phyloP scores from a whole-genome alignment of 768 basidiomycete species.

The Leccinum broughii region DNA sequence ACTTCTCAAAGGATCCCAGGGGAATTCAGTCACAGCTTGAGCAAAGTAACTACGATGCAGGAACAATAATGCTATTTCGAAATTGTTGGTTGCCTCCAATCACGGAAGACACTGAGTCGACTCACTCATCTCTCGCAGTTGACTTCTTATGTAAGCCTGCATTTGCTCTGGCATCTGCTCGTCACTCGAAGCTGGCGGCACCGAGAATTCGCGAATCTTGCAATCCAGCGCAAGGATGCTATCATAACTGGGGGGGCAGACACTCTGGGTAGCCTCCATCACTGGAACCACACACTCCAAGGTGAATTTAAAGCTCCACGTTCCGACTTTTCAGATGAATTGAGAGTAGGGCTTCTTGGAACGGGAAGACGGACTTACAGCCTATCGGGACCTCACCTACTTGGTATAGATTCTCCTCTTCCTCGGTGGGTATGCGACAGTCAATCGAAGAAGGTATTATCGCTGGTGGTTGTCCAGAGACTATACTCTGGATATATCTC shows the following conservation, averaged over 20 bases:
- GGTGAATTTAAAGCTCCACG: constrained; percentile 46
- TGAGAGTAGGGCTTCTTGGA: neutral
- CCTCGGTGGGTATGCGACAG: constrained; percentile 45
- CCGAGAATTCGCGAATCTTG: constrained; percentile 44
- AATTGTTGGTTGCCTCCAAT: constrained; percentile 2
- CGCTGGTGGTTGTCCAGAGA: constrained; percentile 50
- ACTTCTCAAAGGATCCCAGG: constrained; percentile 52
- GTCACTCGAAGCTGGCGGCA: constrained; percentile 19
- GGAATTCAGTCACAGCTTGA: constrained; percentile 51
- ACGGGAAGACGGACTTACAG: constrained; percentile 37
- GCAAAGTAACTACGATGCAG: constrained; percentile 60
- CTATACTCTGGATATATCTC: constrained; percentile 34
- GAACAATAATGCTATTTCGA: constrained; percentile 47
- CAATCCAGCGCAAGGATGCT: constrained; percentile 49
- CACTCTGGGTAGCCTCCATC: constrained; percentile 40
- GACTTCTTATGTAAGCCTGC: constrained; percentile 42
- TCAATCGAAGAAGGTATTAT: constrained; percentile 45
- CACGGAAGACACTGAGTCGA: neutral
- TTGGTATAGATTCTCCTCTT: constrained; percentile 47
- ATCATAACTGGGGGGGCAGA: constrained; percentile 47
- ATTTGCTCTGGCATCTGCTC: constrained; percentile 42
- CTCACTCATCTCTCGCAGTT: constrained; percentile 48
- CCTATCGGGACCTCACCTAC: constrained; percentile 44
- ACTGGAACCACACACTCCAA: constrained; percentile 45
- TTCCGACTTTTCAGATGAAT: constrained; percentile 40